Base-by-base conservation (phyloP, 495 filamentous ascomycete species). In the Neurospora sp. region DNA sequence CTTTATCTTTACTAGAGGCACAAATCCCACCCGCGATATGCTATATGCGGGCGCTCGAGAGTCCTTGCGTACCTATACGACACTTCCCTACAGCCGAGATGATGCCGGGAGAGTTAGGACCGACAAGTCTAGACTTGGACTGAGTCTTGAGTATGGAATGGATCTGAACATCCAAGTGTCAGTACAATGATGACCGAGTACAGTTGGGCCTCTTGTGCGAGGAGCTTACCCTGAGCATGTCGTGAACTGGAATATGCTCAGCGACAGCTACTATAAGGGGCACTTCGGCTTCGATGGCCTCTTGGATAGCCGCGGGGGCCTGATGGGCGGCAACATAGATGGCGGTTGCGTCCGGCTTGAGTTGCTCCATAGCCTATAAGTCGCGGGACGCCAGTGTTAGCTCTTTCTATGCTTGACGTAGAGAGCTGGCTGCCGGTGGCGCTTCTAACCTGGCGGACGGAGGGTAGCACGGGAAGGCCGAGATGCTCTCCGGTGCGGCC, bases 161-260 rank as follows among this genome's bases (percentile, higher is more conserved):
- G 68, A 96, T 89, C 83, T 85, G 59, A 35, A 71, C 6, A 48
- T 48, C 27, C 31, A 40, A 70, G n/a, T 42, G 69, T 77, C n/a
- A 78, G 70, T 68, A 73, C 20, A 69, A 69, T 5, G 41, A 73
- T 12, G 12, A n/a, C 8, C 40, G 16, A 68, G 76, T 72, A 8
- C 40, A 59, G 38, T 9, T 14, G 10, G 10, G 20, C 48, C 48
- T 31, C 22, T 27, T 65, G 27, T 65, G 41, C 3, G 0, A 75
- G 8, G 14, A 39, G 76, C 87, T 74, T 84, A 93, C 93, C 74
- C 91, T 85, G 70, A 96, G 84, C 71, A 97, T 90, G 77, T 97
- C 92, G 82, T 96, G 93, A 42, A 96, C 79, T 7, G 94, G 93
- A 70, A 97, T 93, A 79, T 97, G 94, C 79, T 97, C 94, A 2